These are phyloP conservation scores for Colletotrichum sp. DNA, from an alignment of 2,329 filamentous ascomycete genomes.

Conservation along the genomic window DNA sequence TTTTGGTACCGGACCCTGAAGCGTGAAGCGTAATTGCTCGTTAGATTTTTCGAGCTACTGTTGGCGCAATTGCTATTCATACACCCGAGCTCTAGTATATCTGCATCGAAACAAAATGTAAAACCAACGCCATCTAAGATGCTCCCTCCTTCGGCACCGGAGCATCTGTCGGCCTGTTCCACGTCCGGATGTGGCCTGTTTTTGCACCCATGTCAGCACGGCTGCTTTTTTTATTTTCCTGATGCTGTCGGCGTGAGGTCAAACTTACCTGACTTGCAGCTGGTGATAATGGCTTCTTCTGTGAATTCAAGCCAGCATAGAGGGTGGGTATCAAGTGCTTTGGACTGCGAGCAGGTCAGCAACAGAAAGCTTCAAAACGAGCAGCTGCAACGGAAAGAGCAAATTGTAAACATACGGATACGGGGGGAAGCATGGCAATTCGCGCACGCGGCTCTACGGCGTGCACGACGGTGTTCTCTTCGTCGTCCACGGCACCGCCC, in stretches of 20 bases:
- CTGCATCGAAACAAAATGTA: not conserved
- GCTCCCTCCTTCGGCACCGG: slow-evolving; percentile 19
- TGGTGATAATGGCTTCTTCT: slow-evolving; percentile 90
- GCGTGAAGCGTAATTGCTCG: not conserved
- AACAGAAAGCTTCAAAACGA: not conserved
- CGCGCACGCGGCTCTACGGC: slow-evolving; percentile 83
- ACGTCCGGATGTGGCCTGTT: slow-evolving; percentile 76
- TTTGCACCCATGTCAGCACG: not conserved
- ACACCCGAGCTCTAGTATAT: not conserved
- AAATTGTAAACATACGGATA: slow-evolving; percentile 66
- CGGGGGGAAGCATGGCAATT: slow-evolving; percentile 87
- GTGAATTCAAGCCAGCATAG: slow-evolving; percentile 93
- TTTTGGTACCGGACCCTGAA: not conserved
- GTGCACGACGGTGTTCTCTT: slow-evolving; percentile 69
- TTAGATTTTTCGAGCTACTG: not conserved
- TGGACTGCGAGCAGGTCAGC: slow-evolving; percentile 60
- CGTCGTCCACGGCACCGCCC: slow-evolving; percentile 45
- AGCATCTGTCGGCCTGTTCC: slow-evolving; percentile 63
- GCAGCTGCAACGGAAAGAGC: not conserved
- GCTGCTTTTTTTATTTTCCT: not conserved
- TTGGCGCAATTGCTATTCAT: not conserved
- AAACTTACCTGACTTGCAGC: slow-evolving; percentile 83
- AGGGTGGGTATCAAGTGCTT: slow-evolving; percentile 84
- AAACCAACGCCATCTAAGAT: not conserved
- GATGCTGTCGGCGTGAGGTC: slow-evolving; percentile 23